phyloP scores from a whole-genome alignment of 164 flowering plant species.

The Chloranthus sessilifolius region DNA sequence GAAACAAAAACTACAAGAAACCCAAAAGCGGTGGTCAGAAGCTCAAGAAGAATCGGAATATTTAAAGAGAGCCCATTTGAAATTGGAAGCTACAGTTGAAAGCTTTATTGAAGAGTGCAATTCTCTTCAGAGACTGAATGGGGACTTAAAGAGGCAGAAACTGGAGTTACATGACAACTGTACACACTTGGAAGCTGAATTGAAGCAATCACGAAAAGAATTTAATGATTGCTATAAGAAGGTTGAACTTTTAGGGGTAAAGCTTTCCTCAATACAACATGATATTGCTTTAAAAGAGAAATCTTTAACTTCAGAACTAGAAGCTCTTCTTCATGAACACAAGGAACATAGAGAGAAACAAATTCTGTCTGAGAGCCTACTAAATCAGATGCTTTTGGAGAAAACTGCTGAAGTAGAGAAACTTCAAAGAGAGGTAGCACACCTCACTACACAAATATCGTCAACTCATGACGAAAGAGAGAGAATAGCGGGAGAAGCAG shows the following conservation, averaged over 20 bases:
- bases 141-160: slow-evolving; percentile 42
- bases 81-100: slow-evolving; percentile 42
- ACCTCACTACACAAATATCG: slow-evolving; percentile 41
- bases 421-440: slow-evolving; percentile 50
- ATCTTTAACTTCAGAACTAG: slow-evolving; percentile 39
- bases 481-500: slow-evolving; percentile 41
- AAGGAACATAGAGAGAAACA: slow-evolving; percentile 40
- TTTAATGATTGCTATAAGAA: slow-evolving; percentile 34
- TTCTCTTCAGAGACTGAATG: slow-evolving; percentile 46
- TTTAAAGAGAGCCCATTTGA: slow-evolving; percentile 42
- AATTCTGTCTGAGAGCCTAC: slow-evolving; percentile 29
- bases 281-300: slow-evolving; percentile 48
- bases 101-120: slow-evolving; percentile 39
- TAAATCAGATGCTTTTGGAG: slow-evolving; percentile 38
- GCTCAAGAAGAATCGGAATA: slow-evolving; percentile 50
- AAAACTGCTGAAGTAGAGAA: slow-evolving; percentile 46
- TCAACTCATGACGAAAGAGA: slow-evolving; percentile 40
- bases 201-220: slow-evolving; percentile 32
- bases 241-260: slow-evolving; percentile 44
- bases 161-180: slow-evolving; percentile 44
- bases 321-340: slow-evolving; percentile 42
- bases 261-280: slow-evolving; percentile 33
- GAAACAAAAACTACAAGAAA: slow-evolving; percentile 38
- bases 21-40: slow-evolving; percentile 32
- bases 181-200: slow-evolving; percentile 36